Base-by-base conservation (phyloP, 768 basidiomycete species). In the Psilocybe cubensis region DNA sequence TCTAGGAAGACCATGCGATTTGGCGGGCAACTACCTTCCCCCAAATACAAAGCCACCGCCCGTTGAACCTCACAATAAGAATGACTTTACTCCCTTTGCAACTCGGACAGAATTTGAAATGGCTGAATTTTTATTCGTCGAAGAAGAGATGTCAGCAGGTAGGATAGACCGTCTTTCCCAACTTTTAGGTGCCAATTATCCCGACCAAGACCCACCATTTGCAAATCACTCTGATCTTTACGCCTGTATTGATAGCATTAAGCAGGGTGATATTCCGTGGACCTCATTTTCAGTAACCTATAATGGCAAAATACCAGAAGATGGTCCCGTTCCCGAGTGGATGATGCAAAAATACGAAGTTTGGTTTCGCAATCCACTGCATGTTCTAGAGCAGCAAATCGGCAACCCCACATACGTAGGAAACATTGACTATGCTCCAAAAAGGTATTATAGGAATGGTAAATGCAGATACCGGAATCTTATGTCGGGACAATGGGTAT, bases 201-300 rank as follows among this genome's bases (percentile, higher is more conserved):
- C 14, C 12, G 27, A 45, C 10, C 11, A 49, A 9, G 33, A 50
- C 28, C 58, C 57, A 3, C 65, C 68, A 0, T 72, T 69, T 35
- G 27, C 50, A 0, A 52, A 58, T 10, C 56, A 62, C n/a, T 3
- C 55, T 18, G 46, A 68, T 3, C 50, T 74, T 38, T 69, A 73
- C 28, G 41, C 29, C 2, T 61, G 64, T 0, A 74, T 74, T 45
- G 69, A 74, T 27, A 5, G 65, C 0, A 69, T 64, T 5, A 17
- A 38, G 1, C 33, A 54, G 0, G 68, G 74, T 44, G 62, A 55
- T 49, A 33, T 46, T 3, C 56, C 59, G 2, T 61, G 55, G 55
- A 44, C 44, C 17, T 10, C 17, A 0, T 56, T 51, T 31, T 20
- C 20, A 4, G 27, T 45, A 12, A 35, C 31, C 1, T 60, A 52